A percentile compares a stretch with the other conserved stretches of the same genome.
Conservation (phyloP, 2,329 filamentous ascomycete species). For the Passalora sequoiae region DNA sequence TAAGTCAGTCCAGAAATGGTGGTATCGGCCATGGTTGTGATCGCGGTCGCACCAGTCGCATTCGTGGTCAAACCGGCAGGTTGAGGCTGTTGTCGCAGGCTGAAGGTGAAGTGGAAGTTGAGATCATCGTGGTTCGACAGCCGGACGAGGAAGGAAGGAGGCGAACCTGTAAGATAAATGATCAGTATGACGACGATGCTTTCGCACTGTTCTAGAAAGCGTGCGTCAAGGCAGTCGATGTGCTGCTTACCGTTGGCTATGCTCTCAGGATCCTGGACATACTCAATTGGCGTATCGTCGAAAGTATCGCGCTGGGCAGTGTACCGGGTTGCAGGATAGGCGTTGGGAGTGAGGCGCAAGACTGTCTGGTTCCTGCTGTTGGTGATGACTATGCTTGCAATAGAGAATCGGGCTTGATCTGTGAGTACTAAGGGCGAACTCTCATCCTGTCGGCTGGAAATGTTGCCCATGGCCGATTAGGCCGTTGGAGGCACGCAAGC, state of each 20-base stretch:
- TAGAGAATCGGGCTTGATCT: slow-evolving; percentile 85
- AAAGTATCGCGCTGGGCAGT: slow-evolving; percentile 64
- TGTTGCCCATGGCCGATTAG: slow-evolving; percentile 68
- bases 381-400: slow-evolving; percentile 76
- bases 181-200: slow-evolving; percentile 11
- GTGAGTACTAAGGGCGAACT: slow-evolving; percentile 73
- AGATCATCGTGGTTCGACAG: slow-evolving; percentile 88
- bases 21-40: slow-evolving; percentile 57
- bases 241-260: slow-evolving; percentile 30
- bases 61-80: slow-evolving; percentile 31
- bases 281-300: slow-evolving; percentile 77
- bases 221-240: too few species aligned
- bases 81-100: slow-evolving; percentile 54
- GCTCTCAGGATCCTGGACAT: slow-evolving; percentile 81
- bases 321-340: slow-evolving; percentile 77
- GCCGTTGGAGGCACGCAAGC: slow-evolving; percentile 19
- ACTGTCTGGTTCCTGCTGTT: slow-evolving; percentile 73
- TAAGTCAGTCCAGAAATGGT: slow-evolving; percentile 85
- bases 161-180: too few species aligned
- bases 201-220: too few species aligned
- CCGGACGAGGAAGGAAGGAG: slow-evolving; percentile 77
- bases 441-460: slow-evolving; percentile 84
- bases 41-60: slow-evolving; percentile 13
- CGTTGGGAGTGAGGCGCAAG: slow-evolving; percentile 74
- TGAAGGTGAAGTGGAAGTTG: slow-evolving; percentile 86